phyloP scores from a whole-genome alignment of 257 asterid species.

The Solanum appendiculatum region DNA sequence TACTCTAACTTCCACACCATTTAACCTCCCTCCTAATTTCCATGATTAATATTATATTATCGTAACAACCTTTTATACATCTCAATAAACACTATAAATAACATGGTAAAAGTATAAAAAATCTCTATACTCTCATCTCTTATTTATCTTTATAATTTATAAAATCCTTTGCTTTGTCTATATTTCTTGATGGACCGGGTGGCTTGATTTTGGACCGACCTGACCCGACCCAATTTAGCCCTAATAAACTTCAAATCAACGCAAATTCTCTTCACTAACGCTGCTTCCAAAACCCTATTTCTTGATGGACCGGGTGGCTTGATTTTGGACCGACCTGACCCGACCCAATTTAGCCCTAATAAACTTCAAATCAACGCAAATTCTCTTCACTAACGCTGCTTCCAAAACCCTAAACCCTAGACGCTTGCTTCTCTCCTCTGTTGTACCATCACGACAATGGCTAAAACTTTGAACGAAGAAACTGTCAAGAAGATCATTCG shows the following conservation, averaged over 20 bases:
- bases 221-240: background rate
- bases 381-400: background rate
- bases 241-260: background rate
- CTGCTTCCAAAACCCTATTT: conserved; percentile 41
- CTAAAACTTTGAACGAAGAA: conserved; percentile 56
- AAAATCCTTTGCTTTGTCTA: background rate
- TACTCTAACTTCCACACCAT: background rate
- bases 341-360: background rate
- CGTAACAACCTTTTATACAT: too few relatives aligned
- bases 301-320: too few relatives aligned
- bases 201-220: background rate
- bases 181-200: background rate
- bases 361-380: background rate
- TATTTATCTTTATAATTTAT: too few relatives aligned
- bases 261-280: background rate
- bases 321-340: too few relatives aligned
- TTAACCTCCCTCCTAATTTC: background rate
- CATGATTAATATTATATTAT: too few relatives aligned
- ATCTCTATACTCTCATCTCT: too few relatives aligned
- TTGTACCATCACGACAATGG: conserved; percentile 22
- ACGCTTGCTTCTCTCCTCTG: background rate
- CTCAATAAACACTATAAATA: too few relatives aligned
- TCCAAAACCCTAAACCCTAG: conserved; percentile 44
- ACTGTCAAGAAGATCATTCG: conserved; percentile 80
- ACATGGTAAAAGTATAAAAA: too few relatives aligned